Evolutionary conservation across 2,329 filamentous ascomycete genomes (phyloP).

Genomic region (Pyricularia grisea): DNA sequence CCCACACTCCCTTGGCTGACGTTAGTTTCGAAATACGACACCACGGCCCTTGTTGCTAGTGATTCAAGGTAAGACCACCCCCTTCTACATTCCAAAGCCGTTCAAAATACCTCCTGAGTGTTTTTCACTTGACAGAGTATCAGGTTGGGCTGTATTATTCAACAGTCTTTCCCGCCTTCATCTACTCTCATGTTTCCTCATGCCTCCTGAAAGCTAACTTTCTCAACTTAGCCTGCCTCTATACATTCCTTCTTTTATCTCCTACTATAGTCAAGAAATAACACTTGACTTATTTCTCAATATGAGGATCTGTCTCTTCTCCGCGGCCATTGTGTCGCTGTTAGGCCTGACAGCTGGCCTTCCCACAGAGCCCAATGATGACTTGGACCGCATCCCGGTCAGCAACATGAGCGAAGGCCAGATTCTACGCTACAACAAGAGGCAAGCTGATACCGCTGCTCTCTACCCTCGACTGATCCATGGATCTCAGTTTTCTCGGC

Average conservation of each 20-base stretch:
- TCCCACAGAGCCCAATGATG: neutral
- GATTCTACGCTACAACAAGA: neutral
- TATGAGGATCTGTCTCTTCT: constrained; percentile 1
- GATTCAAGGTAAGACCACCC: neutral
- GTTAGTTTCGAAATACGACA: neutral
- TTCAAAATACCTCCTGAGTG: neutral
- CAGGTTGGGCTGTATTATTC: neutral
- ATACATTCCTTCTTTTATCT: neutral
- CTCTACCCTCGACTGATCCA: neutral
- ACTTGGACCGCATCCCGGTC: neutral
- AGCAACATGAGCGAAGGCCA: neutral
- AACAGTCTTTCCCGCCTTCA: neutral
- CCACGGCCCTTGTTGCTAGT: neutral
- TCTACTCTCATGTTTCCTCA: neutral
- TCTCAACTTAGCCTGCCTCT: neutral
- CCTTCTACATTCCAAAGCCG: neutral
- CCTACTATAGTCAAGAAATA: neutral
- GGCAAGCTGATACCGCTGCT: neutral
- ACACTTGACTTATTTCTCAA: neutral
- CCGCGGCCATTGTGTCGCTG: constrained; percentile 1
- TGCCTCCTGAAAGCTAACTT: neutral
- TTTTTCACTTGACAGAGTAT: neutral
- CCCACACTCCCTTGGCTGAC: neutral
- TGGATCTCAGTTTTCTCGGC: neutral
- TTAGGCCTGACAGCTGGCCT: neutral